Evolutionary conservation across 2,329 filamentous ascomycete species (phyloP).

Genomic region (Thielaviopsis euricoi): DNA sequence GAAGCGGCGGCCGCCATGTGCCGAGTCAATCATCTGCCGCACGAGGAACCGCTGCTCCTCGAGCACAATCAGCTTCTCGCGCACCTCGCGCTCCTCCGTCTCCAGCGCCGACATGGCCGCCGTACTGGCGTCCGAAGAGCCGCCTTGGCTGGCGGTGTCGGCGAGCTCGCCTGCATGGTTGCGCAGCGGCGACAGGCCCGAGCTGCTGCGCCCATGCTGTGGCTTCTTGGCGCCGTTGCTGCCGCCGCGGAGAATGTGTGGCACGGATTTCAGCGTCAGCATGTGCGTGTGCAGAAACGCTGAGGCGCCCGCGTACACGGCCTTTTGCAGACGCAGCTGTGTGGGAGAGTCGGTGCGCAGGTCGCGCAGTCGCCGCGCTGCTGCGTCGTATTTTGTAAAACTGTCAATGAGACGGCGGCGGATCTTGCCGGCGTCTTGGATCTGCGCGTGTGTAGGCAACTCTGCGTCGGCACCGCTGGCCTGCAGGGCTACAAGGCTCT

Average conservation of each 20-base stretch:
- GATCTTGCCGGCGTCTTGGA: conserved; percentile 74
- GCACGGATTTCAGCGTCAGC: conserved; percentile 66
- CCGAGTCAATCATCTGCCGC: conserved; percentile 64
- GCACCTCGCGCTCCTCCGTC: conserved; percentile 65
- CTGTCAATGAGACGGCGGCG: conserved; percentile 80
- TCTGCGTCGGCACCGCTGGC: background rate
- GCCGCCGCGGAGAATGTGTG: conserved; percentile 42
- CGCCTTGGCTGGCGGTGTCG: conserved; percentile 32
- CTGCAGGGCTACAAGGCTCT: conserved; percentile 48
- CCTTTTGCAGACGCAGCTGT: conserved; percentile 60
- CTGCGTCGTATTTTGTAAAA: conserved; percentile 73
- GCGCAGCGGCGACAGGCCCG: conserved; percentile 24
- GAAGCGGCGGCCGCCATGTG: conserved; percentile 60
- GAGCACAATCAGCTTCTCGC: conserved; percentile 65
- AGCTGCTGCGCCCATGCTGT: background rate
- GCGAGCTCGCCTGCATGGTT: conserved; percentile 26
- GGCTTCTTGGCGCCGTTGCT: background rate
- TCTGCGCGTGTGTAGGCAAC: conserved; percentile 40
- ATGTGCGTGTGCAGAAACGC: conserved; percentile 79
- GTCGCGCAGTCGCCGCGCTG: conserved; percentile 66
- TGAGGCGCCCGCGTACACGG: conserved; percentile 68
- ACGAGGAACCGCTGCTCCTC: conserved; percentile 89
- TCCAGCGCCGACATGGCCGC: conserved; percentile 37
- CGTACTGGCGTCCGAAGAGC: conserved; percentile 32
- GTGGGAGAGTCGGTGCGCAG: conserved; percentile 55